These are phyloP conservation scores for Noccaea bulbosa DNA, from an alignment of 345 rosid genomes.

Conservation along the genomic window DNA sequence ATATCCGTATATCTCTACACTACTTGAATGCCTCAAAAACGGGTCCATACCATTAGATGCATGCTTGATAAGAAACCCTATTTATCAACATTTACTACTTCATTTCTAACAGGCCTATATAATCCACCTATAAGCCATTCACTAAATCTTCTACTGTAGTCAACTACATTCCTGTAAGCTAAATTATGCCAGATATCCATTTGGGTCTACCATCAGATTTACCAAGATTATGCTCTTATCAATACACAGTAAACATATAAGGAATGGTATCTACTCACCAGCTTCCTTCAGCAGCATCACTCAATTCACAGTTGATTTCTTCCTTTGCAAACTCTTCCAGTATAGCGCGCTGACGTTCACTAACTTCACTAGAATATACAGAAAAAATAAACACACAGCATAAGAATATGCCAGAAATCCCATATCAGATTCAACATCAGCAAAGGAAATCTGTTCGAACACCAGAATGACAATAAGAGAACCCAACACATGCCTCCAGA, in stretches of 20 bases:
- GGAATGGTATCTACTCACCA: slow-evolving; percentile 55
- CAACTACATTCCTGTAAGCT: background rate
- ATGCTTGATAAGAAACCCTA: slow-evolving; percentile 15
- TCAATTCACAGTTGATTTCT: slow-evolving; percentile 65
- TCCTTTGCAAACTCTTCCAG: slow-evolving; percentile 89
- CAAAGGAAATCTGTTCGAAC: background rate
- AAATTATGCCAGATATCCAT: slow-evolving; percentile 22
- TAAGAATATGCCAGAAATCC: background rate
- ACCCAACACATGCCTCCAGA: slow-evolving; percentile 16
- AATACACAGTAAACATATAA: background rate
- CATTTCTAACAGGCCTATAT: slow-evolving; percentile 2
- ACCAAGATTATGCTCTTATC: slow-evolving; percentile 21
- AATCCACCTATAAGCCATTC: slow-evolving; percentile 10
- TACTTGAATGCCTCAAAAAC: slow-evolving; percentile 14
- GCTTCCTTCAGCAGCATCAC: slow-evolving; percentile 50
- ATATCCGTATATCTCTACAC: background rate
- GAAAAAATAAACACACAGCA: slow-evolving; percentile 19
- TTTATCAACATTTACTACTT: slow-evolving; percentile 1
- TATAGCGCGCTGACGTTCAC: slow-evolving; percentile 75
- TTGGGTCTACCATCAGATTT: slow-evolving; percentile 24
- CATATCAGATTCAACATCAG: slow-evolving; percentile 1
- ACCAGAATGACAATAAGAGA: slow-evolving; percentile 6
- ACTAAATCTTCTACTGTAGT: slow-evolving; percentile 13
- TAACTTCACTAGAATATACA: slow-evolving; percentile 53
- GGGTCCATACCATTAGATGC: background rate